A percentile compares a stretch with the other conserved stretches of the same genome.
Conservation (phyloP, 2,329 filamentous ascomycete species). For the Phialocephala sp. region DNA sequence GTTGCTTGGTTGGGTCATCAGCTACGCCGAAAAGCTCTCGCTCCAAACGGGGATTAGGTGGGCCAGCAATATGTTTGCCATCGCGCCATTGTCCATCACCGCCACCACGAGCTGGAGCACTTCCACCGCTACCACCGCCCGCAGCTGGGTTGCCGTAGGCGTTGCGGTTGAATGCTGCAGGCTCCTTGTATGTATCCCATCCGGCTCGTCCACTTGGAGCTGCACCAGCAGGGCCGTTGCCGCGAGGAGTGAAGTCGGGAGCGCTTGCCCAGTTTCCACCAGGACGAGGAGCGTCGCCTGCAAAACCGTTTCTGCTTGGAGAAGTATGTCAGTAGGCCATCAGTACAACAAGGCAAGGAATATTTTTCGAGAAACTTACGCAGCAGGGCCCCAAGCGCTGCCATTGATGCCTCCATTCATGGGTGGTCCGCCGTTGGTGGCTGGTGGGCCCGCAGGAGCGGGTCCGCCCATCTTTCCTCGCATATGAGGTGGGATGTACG, state of each 20-base stretch:
- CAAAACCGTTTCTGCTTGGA: conserved; percentile 55
- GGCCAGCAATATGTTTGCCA: conserved; percentile 93
- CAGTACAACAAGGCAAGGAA: conserved; percentile 10
- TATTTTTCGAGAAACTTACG: conserved; percentile 51
- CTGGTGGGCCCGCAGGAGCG: conserved; percentile 30
- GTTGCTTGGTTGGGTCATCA: conserved; percentile 93
- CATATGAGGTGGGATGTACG: conserved; percentile 88
- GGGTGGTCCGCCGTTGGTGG: conserved; percentile 28
- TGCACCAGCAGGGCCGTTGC: conserved; percentile 39
- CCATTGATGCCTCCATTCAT: conserved; percentile 60
- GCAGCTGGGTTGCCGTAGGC: conserved; percentile 54
- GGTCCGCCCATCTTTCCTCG: conserved; percentile 59
- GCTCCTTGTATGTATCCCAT: conserved; percentile 40
- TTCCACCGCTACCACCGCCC: conserved; percentile 49
- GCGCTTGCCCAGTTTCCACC: conserved; percentile 43
- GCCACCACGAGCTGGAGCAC: conserved; percentile 70
- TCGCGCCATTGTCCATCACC: conserved; percentile 97
- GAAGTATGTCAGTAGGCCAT: conserved; percentile 37
- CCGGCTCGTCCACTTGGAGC: conserved; percentile 33
- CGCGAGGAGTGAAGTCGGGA: conserved; percentile 46
- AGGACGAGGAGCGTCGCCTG: conserved; percentile 43
- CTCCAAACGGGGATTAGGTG: conserved; percentile 86
- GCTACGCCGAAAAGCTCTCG: conserved; percentile 91
- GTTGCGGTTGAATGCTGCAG: conserved; percentile 56
- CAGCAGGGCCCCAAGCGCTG: conserved; percentile 63